A percentile compares a stretch with the other conserved stretches of the same genome.
Conservation (phyloP, 441 rosid species). For the Hura crepitans region DNA sequence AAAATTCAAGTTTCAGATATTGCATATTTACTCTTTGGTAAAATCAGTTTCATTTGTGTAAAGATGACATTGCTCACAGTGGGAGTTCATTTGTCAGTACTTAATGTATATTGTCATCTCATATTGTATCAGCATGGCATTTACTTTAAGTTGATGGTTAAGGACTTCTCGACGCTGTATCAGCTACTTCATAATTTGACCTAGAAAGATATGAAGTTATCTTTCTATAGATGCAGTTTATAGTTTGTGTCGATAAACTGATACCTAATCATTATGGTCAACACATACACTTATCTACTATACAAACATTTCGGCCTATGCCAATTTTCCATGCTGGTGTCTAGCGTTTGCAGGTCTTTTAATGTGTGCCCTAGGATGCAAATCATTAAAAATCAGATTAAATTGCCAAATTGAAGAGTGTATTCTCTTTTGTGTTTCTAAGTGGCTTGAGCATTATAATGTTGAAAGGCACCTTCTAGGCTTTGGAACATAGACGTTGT, state of each 20-base stretch:
- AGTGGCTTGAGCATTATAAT: not conserved
- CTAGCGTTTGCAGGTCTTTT: not conserved
- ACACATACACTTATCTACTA: not conserved
- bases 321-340: constrained; percentile 1
- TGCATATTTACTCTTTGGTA: too few species aligned
- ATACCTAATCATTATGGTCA: not conserved
- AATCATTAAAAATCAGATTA: not conserved
- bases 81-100: too few species aligned
- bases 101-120: too few species aligned
- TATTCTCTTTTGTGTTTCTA: not conserved
- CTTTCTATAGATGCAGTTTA: not conserved
- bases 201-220: not conserved
- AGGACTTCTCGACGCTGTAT: too few species aligned
- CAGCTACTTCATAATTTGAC: too few species aligned
- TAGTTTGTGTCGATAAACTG: not conserved
- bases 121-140: too few species aligned
- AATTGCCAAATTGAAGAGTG: not conserved
- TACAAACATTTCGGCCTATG: not conserved
- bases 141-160: too few species aligned
- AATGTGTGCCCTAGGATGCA: not conserved
- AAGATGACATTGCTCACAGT: too few species aligned
- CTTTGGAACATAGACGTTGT: not conserved
- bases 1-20: too few species aligned
- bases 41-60: too few species aligned
- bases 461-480: not conserved